Evolutionary conservation across 768 basidiomycete species (phyloP).

Genomic region (Calocybe indica): DNA sequence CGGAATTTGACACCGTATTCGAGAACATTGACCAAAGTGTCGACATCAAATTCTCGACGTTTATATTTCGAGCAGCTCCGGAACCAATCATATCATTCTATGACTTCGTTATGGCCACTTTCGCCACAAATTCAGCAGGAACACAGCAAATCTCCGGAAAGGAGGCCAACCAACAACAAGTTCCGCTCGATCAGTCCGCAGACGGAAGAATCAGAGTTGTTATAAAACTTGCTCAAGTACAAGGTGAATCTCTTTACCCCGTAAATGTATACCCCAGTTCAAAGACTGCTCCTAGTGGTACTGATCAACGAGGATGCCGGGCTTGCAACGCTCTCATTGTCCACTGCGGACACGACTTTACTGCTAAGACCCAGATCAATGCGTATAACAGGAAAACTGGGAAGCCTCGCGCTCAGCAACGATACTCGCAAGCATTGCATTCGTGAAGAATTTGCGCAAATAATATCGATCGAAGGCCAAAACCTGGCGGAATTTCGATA

Average conservation of each 20-base stretch:
- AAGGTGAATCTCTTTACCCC: constrained; percentile 42
- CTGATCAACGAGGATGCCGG: constrained; percentile 65
- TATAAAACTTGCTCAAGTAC: constrained; percentile 79
- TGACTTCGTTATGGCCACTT: constrained; percentile 97
- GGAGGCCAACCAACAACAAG: constrained; percentile 1
- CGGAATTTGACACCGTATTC: constrained; percentile 73
- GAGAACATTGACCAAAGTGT: constrained; percentile 87
- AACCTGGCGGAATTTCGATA: constrained; percentile 93
- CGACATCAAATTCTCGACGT: constrained; percentile 83
- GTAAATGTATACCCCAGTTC: not conserved
- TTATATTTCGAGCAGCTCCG: constrained; percentile 83
- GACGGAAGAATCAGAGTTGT: constrained; percentile 70
- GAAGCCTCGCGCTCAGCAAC: constrained; percentile 78
- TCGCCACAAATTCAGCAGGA: constrained; percentile 30
- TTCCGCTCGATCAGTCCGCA: constrained; percentile 6
- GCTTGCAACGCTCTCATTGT: constrained; percentile 83
- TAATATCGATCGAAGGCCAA: constrained; percentile 90
- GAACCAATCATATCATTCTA: constrained; percentile 88
- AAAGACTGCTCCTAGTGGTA: constrained; percentile 42
- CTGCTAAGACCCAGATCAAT: constrained; percentile 68
- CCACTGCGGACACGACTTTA: constrained; percentile 83
- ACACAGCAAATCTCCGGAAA: not conserved
- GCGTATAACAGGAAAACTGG: constrained; percentile 74
- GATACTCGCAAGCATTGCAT: constrained; percentile 48
- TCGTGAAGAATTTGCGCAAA: constrained; percentile 68